Evolutionary conservation across 2,329 filamentous ascomycete species (phyloP).

Genomic region (Penicillium paneum): DNA sequence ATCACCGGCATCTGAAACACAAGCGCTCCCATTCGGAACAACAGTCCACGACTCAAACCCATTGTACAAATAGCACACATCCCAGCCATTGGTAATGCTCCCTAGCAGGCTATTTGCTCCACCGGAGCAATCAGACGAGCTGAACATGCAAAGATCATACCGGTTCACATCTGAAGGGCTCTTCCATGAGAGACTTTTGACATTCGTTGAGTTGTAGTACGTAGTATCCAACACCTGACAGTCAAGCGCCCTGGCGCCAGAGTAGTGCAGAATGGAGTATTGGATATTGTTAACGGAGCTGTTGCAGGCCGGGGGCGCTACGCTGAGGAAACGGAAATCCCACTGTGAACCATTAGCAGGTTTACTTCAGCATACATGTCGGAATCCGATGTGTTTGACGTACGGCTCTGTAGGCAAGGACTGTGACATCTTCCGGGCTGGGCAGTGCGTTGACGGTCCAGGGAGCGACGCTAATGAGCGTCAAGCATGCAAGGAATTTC

Average conservation of each 20-base stretch:
- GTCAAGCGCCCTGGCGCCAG: conserved; percentile 5
- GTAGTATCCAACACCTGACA: conserved; percentile 12
- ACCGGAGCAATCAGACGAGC: conserved; percentile 13
- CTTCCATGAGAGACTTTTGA: conserved; percentile 29
- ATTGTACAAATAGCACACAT: conserved; percentile 24
- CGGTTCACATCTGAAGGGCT: conserved; percentile 12
- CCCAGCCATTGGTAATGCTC: conserved; percentile 23
- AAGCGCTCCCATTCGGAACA: conserved; percentile 16
- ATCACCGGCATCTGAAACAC: not conserved
- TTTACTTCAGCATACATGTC: not conserved
- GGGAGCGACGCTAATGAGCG: not conserved
- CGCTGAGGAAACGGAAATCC: conserved; percentile 32
- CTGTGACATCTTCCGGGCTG: not conserved
- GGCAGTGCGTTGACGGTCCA: conserved; percentile 5
- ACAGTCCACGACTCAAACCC: conserved; percentile 23
- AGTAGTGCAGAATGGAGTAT: conserved; percentile 20
- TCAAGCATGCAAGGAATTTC: not conserved
- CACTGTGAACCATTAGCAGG: conserved; percentile 18
- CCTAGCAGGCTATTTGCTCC: not conserved
- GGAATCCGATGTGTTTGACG: not conserved
- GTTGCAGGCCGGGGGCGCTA: conserved; percentile 29
- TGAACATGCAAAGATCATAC: conserved; percentile 27
- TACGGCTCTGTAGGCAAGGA: conserved; percentile 22
- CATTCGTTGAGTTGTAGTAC: conserved; percentile 9
- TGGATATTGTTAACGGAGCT: conserved; percentile 18